These are phyloP conservation scores for Metarhizium album DNA, from an alignment of 2,329 filamentous ascomycete genomes.

Conservation along the genomic window DNA sequence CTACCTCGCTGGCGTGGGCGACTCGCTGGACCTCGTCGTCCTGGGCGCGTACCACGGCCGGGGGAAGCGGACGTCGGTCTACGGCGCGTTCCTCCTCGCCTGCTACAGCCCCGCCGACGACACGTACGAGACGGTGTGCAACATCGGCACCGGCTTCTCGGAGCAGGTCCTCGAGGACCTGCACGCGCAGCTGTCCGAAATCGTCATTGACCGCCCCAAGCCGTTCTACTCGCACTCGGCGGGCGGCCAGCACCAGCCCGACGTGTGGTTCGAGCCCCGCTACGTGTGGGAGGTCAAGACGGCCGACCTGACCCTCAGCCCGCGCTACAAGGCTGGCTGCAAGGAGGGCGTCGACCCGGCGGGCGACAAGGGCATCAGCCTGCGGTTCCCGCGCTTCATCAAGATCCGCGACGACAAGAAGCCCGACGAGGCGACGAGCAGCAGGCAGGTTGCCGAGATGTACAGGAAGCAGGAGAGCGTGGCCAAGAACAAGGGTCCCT, in stretches of 20 bases:
- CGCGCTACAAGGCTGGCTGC: conserved; percentile 83
- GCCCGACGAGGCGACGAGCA: conserved; percentile 76
- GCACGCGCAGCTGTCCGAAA: conserved; percentile 61
- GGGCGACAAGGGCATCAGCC: conserved; percentile 69
- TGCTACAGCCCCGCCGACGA: conserved; percentile 79
- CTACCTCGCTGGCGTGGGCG: conserved; percentile 85
- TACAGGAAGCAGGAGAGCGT: conserved; percentile 92
- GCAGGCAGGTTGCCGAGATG: conserved; percentile 87
- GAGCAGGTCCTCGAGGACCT: conserved; percentile 89
- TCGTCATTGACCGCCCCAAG: conserved; percentile 81
- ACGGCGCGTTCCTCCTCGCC: conserved; percentile 89
- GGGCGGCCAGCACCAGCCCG: conserved; percentile 84
- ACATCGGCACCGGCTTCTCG: conserved; percentile 95
- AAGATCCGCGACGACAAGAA: conserved; percentile 92
- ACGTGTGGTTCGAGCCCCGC: conserved; percentile 95
- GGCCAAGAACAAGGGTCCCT: conserved; percentile 70
- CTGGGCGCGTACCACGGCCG: conserved; percentile 89
- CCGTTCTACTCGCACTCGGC: conserved; percentile 85
- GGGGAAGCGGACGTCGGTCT: conserved; percentile 91
- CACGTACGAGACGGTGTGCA: conserved; percentile 90
- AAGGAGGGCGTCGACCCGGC: conserved; percentile 65
- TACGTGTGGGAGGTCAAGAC: conserved; percentile 98
- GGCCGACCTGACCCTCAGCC: conserved; percentile 85
- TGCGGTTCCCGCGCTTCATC: conserved; percentile 90
- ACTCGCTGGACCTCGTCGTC: conserved; percentile 93